A percentile compares a stretch with the other conserved stretches of the same genome.
phyloP scores from a whole-genome alignment of 495 filamentous ascomycete genomes.

The Hypoxylon rickii region DNA sequence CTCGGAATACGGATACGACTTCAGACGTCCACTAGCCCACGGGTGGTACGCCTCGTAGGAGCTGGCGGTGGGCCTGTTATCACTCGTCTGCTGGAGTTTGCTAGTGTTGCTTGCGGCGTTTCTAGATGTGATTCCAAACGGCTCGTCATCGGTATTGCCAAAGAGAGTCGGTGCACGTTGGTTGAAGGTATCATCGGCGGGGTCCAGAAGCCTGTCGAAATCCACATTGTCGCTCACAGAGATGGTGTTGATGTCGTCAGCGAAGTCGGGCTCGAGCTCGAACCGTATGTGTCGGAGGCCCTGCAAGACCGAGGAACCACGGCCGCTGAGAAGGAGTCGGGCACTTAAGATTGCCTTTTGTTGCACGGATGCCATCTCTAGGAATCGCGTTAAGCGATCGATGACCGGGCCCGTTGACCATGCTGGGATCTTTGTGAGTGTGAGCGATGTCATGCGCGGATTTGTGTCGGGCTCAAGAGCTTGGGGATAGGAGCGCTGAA shows the following conservation, averaged over 20 bases:
- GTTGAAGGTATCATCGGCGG: slow-evolving; percentile 36
- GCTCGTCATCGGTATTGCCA: slow-evolving; percentile 19
- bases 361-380: slow-evolving; percentile 47
- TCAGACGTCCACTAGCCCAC: slow-evolving; percentile 34
- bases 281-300: slow-evolving; percentile 50
- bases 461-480: slow-evolving; percentile 52
- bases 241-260: slow-evolving; percentile 24
- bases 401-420: slow-evolving; percentile 47
- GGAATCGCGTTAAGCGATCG: slow-evolving; percentile 40
- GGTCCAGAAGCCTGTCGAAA: slow-evolving; percentile 37
- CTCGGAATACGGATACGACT: slow-evolving; percentile 35
- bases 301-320: slow-evolving; percentile 34
- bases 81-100: not conserved
- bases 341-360: slow-evolving; percentile 41
- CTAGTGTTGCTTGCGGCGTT: not conserved
- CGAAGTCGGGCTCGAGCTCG: slow-evolving; percentile 45
- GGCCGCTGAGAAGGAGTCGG: not conserved
- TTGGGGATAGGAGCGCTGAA: slow-evolving; percentile 46
- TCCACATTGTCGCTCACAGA: slow-evolving; percentile 28
- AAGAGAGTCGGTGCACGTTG: slow-evolving; percentile 33
- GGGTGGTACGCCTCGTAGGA: slow-evolving; percentile 10
- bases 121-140: slow-evolving; percentile 15
- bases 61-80: not conserved
- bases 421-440: slow-evolving; percentile 47
- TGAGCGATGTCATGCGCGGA: slow-evolving; percentile 46